A percentile compares a stretch with the other conserved stretches of the same genome.
These are phyloP conservation scores for Phytophthora quininea DNA, from an alignment of 352 stramenopile genomes.

Conservation along the genomic window DNA sequence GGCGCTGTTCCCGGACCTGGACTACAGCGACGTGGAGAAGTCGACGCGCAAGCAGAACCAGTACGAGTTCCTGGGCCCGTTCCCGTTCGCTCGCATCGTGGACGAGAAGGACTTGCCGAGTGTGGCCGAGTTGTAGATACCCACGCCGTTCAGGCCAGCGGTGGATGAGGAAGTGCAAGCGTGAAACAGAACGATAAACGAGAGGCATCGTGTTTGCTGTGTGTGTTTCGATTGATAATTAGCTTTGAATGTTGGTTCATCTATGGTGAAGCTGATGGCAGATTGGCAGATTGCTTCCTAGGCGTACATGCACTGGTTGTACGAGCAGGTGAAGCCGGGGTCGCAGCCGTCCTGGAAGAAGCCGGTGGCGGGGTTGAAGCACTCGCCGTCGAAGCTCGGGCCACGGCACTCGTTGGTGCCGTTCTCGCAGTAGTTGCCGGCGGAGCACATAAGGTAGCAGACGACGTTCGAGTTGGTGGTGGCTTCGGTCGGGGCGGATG, in stretches of 20 bases:
- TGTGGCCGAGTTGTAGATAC: conserved; percentile 6
- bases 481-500: conserved; percentile 8
- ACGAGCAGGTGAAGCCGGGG: conserved; percentile 25
- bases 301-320: conserved; percentile 31
- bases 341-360: conserved; percentile 26
- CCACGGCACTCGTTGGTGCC: conserved; percentile 21
- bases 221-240: too few relatives aligned
- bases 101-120: conserved; percentile 40
- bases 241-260: not conserved
- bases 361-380: conserved; percentile 28
- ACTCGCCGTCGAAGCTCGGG: conserved; percentile 21
- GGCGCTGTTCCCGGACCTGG: conserved; percentile 45
- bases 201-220: too few relatives aligned
- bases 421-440: conserved; percentile 34
- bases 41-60: conserved; percentile 72
- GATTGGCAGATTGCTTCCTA: not conserved
- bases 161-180: not conserved
- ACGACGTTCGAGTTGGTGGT: conserved; percentile 6
- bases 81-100: conserved; percentile 71
- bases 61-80: conserved; percentile 69
- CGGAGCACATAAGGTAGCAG: conserved; percentile 20
- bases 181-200: not conserved
- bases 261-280: not conserved
- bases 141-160: not conserved
- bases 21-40: conserved; percentile 65